Evolutionary conservation across 2,329 filamentous ascomycete genomes (phyloP).

Genomic region (Trichoderma simmonsii): DNA sequence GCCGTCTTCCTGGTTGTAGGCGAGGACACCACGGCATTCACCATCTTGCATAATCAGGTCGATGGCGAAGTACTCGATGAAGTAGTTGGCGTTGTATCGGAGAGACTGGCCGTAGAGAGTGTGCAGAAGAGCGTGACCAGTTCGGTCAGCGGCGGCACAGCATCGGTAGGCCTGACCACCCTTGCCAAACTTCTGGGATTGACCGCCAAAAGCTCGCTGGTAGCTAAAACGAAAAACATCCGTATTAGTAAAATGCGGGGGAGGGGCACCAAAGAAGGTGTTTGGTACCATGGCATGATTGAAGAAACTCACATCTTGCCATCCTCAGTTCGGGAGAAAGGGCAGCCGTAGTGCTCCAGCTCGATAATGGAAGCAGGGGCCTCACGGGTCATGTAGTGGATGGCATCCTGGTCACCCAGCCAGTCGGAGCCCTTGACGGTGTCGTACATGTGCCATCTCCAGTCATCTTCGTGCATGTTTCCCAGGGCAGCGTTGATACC

Average conservation of each 20-base stretch:
- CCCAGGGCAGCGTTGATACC: slow-evolving; percentile 86
- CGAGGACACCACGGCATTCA: slow-evolving; percentile 92
- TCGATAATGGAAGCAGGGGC: slow-evolving; percentile 89
- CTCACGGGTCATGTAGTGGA: slow-evolving; percentile 98
- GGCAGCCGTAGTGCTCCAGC: slow-evolving; percentile 95
- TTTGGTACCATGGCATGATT: background rate
- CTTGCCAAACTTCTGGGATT: slow-evolving; percentile 92
- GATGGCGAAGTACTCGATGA: slow-evolving; percentile 98
- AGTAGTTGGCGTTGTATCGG: slow-evolving; percentile 98
- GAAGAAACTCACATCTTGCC: slow-evolving; percentile 72
- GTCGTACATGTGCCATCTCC: slow-evolving; percentile 99
- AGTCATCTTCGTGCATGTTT: slow-evolving; percentile 98
- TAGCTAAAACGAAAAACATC: slow-evolving; percentile 53
- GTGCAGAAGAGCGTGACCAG: slow-evolving; percentile 94
- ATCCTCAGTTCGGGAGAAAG: slow-evolving; percentile 93
- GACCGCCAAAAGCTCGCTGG: slow-evolving; percentile 97
- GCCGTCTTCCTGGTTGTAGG: slow-evolving; percentile 98
- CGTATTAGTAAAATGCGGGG: background rate
- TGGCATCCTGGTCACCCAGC: slow-evolving; percentile 95
- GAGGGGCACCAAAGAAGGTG: background rate
- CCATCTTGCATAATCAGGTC: slow-evolving; percentile 98
- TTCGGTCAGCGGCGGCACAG: slow-evolving; percentile 93
- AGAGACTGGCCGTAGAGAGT: slow-evolving; percentile 97
- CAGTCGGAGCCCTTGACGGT: slow-evolving; percentile 97
- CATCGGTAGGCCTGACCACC: slow-evolving; percentile 97